Evolutionary conservation across 1,284 basidiomycete genomes (phyloP), one percentile per base, ranked within the genome.

Genomic region (Blastosporella zonata): DNA sequence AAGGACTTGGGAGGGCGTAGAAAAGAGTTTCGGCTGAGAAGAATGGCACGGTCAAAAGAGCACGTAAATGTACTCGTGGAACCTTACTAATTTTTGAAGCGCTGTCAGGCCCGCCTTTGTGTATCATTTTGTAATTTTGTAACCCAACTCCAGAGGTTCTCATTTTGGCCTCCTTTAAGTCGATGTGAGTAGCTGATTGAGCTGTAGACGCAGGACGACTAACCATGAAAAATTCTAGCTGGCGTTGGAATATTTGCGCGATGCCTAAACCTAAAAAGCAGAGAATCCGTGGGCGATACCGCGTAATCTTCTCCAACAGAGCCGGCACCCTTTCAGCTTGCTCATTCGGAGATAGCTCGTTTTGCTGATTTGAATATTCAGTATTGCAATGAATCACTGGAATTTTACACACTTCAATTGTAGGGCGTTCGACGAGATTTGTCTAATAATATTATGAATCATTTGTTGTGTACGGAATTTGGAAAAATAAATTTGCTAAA

Each of bases 181-280:
- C 20, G 23, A 18, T 35, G 15, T 35, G 6, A 18, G 15, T 13
- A 25, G 20, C 4, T 7, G 13, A 13, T 23, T 7, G 6, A 31
- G 37, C 22, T 40, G 13, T 20, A 37, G 6, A 28, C 5, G 34
- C 28, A 29, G 20, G 28, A 20, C 0, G 18, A 56, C 55, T 23
- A 34, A 64, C 64, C 15, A 12, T 29, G 23, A 47, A 45, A 13
- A 55, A 47, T 2, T 57, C 38, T n/a, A 71, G 50, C 15, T 62
- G 57, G 7, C 61, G 60, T 46, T 75, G 74, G 47, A 82, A 74
- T 5, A 70, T 67, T 28, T 79, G 73, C 66, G 84, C 84, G 25
- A 90, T 89, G 28, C 74, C 77, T 49, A 87, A 77, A 0, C 88
- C 88, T 3, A 90, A 81, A 58, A 90, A 87, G 55, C 84, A 86